A percentile compares a stretch with the other conserved stretches of the same genome.
These are phyloP conservation scores for Hanseniaspora lachancei DNA, from an alignment of 805 yeast genomes.

Conservation along the genomic window DNA sequence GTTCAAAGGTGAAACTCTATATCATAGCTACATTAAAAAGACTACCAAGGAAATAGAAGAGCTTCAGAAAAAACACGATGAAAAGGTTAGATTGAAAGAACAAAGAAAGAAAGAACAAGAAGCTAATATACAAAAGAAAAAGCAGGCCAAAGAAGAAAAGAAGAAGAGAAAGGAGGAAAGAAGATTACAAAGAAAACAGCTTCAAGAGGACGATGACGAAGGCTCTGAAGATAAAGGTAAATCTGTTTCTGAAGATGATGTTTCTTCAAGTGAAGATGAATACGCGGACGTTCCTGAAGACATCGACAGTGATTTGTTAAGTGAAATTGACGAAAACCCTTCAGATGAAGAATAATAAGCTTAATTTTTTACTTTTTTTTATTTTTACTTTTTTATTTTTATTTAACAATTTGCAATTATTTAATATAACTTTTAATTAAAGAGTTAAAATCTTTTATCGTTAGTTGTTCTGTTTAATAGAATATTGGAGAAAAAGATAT, in stretches of 20 bases:
- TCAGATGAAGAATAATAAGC: constrained; percentile 12
- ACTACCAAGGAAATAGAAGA: constrained; percentile 44
- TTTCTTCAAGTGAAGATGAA: constrained; percentile 26
- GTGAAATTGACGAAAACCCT: constrained; percentile 30
- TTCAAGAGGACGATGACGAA: constrained; percentile 20
- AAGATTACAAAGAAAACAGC: constrained; percentile 29
- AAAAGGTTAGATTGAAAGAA: constrained; percentile 47
- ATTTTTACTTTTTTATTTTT: no score
- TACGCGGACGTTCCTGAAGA: constrained; percentile 34
- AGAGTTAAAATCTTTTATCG: no score
- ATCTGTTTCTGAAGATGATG: constrained; percentile 14
- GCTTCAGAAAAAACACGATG: constrained; percentile 56
- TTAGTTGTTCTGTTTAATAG: no score
- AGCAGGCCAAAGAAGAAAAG: constrained; percentile 59
- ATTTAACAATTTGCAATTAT: no score
- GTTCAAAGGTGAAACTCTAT: constrained; percentile 76
- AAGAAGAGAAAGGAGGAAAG: constrained; percentile 53
- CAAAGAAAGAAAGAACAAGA: constrained; percentile 66
- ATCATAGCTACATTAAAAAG: constrained; percentile 61
- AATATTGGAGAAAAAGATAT: not conserved
- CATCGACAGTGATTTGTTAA: constrained; percentile 35
- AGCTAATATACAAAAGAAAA: constrained; percentile 62
- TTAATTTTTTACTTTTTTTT: not conserved
- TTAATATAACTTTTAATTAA: no score
- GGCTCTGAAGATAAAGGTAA: constrained; percentile 20